These are phyloP conservation scores for Trichosporon faecale DNA, from an alignment of 1,284 basidiomycete genomes.

Conservation along the genomic window DNA sequence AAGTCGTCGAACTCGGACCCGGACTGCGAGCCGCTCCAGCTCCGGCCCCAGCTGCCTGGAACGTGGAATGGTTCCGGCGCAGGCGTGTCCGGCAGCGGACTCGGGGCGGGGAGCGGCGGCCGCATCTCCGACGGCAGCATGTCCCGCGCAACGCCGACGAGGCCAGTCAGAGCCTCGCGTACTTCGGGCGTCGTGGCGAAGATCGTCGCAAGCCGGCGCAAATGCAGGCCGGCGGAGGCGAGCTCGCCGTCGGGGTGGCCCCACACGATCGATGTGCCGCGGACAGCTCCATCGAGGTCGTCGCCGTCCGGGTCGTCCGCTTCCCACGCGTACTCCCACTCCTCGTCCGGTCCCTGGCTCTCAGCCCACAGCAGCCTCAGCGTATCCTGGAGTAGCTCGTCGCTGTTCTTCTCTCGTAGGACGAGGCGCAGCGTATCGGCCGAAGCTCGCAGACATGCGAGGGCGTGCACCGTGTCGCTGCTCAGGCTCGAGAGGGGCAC, in stretches of 20 bases:
- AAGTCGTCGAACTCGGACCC: constrained; percentile 7
- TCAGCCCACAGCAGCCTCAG: constrained; percentile 12
- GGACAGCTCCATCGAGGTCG: not conserved
- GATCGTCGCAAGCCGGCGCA: constrained; percentile 14
- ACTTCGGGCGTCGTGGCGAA: constrained; percentile 17
- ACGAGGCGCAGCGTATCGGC: constrained; percentile 12
- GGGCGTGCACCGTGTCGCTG: constrained; percentile 4
- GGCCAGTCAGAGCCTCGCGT: constrained; percentile 2
- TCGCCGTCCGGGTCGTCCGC: not conserved
- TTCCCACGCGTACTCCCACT: not conserved
- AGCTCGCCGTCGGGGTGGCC: constrained; percentile 13
- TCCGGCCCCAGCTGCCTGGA: not conserved
- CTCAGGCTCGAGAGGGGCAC: not conserved
- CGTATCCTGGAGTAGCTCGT: constrained; percentile 23
- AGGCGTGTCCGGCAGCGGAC: not conserved
- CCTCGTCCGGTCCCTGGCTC: not conserved
- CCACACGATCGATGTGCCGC: not conserved
- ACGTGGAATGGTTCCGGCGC: not conserved
- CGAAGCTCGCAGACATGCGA: not conserved
- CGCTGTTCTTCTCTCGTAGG: constrained; percentile 18
- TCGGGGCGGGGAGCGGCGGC: not conserved
- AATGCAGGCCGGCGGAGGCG: constrained; percentile 1
- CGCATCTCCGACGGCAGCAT: not conserved
- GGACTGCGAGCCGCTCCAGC: not conserved
- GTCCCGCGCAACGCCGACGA: not conserved